These are phyloP conservation scores for Rhodotorula babjevae DNA, from an alignment of 768 basidiomycete genomes.

Conservation along the genomic window DNA sequence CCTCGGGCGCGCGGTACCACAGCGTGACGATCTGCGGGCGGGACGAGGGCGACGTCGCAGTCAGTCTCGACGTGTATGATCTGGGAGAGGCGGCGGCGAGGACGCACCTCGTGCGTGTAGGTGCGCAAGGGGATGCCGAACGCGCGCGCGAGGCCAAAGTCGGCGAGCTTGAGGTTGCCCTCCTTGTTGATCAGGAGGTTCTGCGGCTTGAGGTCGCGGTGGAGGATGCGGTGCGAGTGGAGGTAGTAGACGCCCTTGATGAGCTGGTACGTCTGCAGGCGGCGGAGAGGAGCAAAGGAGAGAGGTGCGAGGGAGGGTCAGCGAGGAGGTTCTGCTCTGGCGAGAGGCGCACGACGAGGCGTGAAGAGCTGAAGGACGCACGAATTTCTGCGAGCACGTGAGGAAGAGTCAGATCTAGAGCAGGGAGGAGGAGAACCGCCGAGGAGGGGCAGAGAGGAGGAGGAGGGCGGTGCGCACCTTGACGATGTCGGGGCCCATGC, in stretches of 20 bases:
- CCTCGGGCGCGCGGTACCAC: conserved; percentile 98
- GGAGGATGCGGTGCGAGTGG: conserved; percentile 92
- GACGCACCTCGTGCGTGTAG: conserved; percentile 91
- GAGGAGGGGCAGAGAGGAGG: too few species aligned
- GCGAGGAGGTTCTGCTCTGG: too few species aligned
- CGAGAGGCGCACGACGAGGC: too few species aligned
- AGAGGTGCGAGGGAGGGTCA: too few species aligned
- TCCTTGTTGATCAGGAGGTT: conserved; percentile 86
- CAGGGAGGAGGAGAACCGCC: neutral
- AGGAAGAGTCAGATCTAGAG: neutral
- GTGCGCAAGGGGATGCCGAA: conserved; percentile 98
- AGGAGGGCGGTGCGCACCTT: conserved; percentile 57
- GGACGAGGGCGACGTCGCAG: neutral
- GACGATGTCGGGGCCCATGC: conserved; percentile 66
- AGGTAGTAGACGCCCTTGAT: conserved; percentile 85
- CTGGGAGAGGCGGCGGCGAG: neutral
- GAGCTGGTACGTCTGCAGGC: conserved; percentile 77
- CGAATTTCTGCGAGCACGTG: conserved; percentile 31
- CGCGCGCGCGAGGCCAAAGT: conserved; percentile 91
- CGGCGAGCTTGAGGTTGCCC: conserved; percentile 90
- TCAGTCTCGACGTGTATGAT: neutral
- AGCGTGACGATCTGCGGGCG: conserved; percentile 82
- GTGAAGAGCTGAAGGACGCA: neutral
- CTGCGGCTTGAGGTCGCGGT: conserved; percentile 81
- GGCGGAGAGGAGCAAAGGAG: neutral